These are phyloP conservation scores for Lactarius hatsudake DNA, from an alignment of 768 basidiomycete species.

Conservation along the genomic window DNA sequence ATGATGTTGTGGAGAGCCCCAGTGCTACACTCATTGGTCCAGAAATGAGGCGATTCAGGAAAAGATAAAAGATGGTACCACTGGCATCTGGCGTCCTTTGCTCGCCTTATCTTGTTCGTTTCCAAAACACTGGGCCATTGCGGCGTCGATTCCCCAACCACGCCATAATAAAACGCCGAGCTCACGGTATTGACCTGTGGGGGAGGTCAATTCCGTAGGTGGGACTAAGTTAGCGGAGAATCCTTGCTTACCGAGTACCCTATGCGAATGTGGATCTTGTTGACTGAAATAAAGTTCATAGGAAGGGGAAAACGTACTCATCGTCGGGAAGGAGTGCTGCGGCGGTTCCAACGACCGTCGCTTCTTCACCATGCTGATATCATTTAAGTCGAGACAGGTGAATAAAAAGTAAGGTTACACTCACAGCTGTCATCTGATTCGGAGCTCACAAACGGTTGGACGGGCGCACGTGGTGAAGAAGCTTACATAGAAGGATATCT, in stretches of 20 bases:
- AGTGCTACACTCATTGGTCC: conserved; percentile 52
- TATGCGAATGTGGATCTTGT: conserved; percentile 30
- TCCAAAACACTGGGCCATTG: conserved; percentile 92
- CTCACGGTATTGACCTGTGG: conserved; percentile 84
- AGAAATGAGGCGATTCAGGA: conserved; percentile 1
- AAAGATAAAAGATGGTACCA: conserved; percentile 46
- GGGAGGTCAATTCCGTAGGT: conserved; percentile 10
- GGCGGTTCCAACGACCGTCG: conserved; percentile 83
- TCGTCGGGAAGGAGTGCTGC: conserved; percentile 80
- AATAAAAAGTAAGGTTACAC: conserved; percentile 33
- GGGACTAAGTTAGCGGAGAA: neutral
- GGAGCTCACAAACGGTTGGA: conserved; percentile 1
- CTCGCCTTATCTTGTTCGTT: conserved; percentile 75
- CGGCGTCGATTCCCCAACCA: conserved; percentile 70
- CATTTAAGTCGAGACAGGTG: neutral
- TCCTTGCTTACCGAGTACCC: conserved; percentile 63
- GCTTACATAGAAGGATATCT: conserved; percentile 85
- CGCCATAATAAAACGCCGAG: conserved; percentile 90
- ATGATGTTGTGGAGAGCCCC: conserved; percentile 78
- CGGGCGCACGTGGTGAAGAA: conserved; percentile 1
- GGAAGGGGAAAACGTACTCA: conserved; percentile 54
- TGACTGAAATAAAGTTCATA: conserved; percentile 6
- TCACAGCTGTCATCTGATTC: conserved; percentile 74
- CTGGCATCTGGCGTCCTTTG: conserved; percentile 93
- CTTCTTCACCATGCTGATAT: conserved; percentile 82